Percentiles rank a stretch among this genome's conserved stretches.
These are phyloP conservation scores for Candida labiduridarum DNA, from an alignment of 1,139 yeast genomes.

Conservation along the genomic window DNA sequence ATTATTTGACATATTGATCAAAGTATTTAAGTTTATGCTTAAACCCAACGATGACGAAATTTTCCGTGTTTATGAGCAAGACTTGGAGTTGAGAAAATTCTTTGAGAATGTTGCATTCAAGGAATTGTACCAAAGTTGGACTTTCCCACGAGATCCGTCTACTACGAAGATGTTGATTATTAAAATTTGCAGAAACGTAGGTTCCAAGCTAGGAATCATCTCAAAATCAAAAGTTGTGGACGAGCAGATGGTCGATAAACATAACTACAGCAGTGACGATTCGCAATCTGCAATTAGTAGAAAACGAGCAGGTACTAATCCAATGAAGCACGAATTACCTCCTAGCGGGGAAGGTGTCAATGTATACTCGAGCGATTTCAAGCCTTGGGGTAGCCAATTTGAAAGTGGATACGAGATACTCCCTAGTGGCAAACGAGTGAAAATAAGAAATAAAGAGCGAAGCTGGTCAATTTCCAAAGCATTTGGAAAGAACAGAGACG, in stretches of 20 bases:
- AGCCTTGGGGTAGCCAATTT: conserved; percentile 17
- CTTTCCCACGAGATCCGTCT: conserved; percentile 51
- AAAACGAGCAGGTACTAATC: conserved; percentile 54
- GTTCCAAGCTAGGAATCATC: conserved; percentile 8
- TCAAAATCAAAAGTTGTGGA: conserved; percentile 3
- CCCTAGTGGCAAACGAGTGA: conserved; percentile 70
- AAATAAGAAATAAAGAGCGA: conserved; percentile 31
- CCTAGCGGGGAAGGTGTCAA: conserved; percentile 53
- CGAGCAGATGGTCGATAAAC: neutral
- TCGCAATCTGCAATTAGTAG: conserved; percentile 36
- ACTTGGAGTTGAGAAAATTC: conserved; percentile 61
- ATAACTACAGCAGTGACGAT: neutral
- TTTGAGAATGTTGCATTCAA: conserved; percentile 73
- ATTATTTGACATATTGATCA: conserved; percentile 64
- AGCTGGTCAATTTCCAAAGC: conserved; percentile 28
- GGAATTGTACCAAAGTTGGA: conserved; percentile 85
- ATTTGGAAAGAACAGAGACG: conserved; percentile 38
- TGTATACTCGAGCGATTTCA: conserved; percentile 26
- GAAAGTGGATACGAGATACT: conserved; percentile 55
- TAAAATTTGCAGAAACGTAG: conserved; percentile 16
- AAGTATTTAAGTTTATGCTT: conserved; percentile 57
- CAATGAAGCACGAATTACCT: conserved; percentile 47
- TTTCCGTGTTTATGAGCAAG: conserved; percentile 77
- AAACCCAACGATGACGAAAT: conserved; percentile 76
- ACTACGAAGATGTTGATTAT: conserved; percentile 21